phyloP scores from a whole-genome alignment of 1,284 basidiomycete species.

The Agroathelia rolfsii region DNA sequence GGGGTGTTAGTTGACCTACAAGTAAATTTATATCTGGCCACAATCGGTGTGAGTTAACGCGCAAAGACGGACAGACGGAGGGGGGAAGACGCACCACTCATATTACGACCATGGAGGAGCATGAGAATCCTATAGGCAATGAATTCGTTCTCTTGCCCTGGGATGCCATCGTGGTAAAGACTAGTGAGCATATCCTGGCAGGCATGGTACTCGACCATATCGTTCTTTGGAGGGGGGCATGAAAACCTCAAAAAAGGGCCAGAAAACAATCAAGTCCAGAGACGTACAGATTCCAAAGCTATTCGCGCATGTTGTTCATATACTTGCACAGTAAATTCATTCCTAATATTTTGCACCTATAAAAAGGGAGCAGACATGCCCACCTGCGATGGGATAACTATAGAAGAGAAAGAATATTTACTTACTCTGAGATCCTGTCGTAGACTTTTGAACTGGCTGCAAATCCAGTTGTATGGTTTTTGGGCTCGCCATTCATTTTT shows the following conservation, averaged over 20 bases:
- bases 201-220: constrained; percentile 98
- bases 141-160: constrained; percentile 90
- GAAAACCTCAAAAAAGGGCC: constrained; percentile 10
- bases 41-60: constrained; percentile 11
- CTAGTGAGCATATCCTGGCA: constrained; percentile 88
- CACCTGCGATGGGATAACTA: constrained; percentile 13
- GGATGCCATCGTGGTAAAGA: constrained; percentile 88
- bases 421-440: constrained; percentile 94
- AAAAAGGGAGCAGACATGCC: constrained; percentile 11
- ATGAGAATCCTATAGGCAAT: constrained; percentile 96
- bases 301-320: constrained; percentile 99
- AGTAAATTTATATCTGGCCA: constrained; percentile 83
- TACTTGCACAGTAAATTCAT: constrained; percentile 94
- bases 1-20: constrained; percentile 89
- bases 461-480: constrained; percentile 85
- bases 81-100: constrained; percentile 58
- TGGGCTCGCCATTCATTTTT: constrained; percentile 86
- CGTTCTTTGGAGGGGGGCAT: constrained; percentile 62
- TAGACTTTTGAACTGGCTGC: constrained; percentile 96
- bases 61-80: not conserved
- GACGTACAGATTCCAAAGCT: constrained; percentile 82
- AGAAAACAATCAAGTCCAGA: constrained; percentile 8
- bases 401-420: constrained; percentile 14
- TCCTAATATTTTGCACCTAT: constrained; percentile 99
- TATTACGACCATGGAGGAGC: constrained; percentile 88